These are phyloP conservation scores for Collybia sordida DNA, from an alignment of 768 basidiomycete species.

Conservation along the genomic window DNA sequence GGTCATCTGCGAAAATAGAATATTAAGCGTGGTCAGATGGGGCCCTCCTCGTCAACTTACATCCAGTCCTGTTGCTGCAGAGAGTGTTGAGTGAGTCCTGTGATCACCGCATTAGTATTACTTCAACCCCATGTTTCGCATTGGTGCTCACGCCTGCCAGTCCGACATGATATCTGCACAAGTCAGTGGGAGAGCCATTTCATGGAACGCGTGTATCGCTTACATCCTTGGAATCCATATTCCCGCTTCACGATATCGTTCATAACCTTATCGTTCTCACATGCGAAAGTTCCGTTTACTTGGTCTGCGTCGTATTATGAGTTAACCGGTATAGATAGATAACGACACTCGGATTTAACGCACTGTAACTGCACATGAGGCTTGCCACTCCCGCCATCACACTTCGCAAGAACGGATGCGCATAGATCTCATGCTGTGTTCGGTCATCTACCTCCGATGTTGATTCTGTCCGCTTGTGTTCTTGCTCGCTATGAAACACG, in stretches of 20 bases:
- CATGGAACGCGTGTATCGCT: conserved; percentile 15
- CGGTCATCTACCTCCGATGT: conserved; percentile 78
- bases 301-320: conserved; percentile 40
- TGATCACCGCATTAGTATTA: background rate
- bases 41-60: conserved; percentile 33
- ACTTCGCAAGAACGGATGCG: conserved; percentile 66
- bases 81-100: conserved; percentile 57
- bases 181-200: background rate
- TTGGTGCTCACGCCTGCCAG: conserved; percentile 58
- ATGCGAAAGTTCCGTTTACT: conserved; percentile 71
- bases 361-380: conserved; percentile 79
- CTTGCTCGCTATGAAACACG: conserved; percentile 55
- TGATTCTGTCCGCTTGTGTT: conserved; percentile 52
- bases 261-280: conserved; percentile 68
- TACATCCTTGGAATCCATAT: conserved; percentile 75
- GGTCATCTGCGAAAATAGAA: conserved; percentile 55
- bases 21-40: background rate
- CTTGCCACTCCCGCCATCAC: conserved; percentile 74
- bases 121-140: background rate
- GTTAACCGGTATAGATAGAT: background rate
- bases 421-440: conserved; percentile 75
- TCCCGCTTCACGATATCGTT: conserved; percentile 78
- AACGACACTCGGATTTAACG: conserved; percentile 16
- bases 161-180: conserved; percentile 65
- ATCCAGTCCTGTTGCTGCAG: conserved; percentile 62